Evolutionary conservation across 139 green algal species (phyloP).

Genomic region (Chlorella vulgaris): DNA sequence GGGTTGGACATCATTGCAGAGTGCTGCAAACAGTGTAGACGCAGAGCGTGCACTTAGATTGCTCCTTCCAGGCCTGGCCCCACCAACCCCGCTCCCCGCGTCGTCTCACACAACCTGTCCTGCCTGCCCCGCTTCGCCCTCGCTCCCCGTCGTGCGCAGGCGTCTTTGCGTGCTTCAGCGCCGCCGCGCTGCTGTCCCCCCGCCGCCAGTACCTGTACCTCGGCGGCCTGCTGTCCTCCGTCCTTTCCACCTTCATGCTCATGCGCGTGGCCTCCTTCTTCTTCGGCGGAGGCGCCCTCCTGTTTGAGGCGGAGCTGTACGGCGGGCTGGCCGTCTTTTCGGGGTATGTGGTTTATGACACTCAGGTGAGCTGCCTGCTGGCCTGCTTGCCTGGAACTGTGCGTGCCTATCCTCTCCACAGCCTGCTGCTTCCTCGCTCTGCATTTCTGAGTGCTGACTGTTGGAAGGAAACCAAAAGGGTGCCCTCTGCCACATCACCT

Average conservation of each 20-base stretch:
- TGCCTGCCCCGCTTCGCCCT: neutral
- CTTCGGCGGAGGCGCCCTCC: constrained; percentile 41
- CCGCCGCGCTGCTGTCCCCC: constrained; percentile 61
- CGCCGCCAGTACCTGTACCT: constrained; percentile 69
- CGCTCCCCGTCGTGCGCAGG: too few relatives aligned
- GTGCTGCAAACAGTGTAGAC: too few relatives aligned
- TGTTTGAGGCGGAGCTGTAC: constrained; percentile 69
- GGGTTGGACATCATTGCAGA: neutral
- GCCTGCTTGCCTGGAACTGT: neutral
- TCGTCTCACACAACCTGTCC: neutral
- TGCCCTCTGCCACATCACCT: too few relatives aligned
- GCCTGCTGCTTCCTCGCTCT: too few relatives aligned
- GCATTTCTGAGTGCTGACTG: too few relatives aligned
- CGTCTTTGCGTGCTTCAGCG: constrained; percentile 76
- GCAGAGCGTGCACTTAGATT: too few relatives aligned
- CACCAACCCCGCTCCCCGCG: too few relatives aligned
- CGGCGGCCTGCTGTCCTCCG: constrained; percentile 42
- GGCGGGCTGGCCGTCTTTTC: constrained; percentile 70
- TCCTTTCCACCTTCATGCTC: constrained; percentile 41
- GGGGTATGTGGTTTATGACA: constrained; percentile 77
- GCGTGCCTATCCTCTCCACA: neutral
- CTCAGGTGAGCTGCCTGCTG: constrained; percentile 43
- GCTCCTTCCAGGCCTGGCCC: too few relatives aligned
- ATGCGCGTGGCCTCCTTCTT: constrained; percentile 64
- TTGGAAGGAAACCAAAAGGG: too few relatives aligned